Base-by-base conservation (phyloP, 768 basidiomycete genomes). In the Tremella fuciformis region DNA sequence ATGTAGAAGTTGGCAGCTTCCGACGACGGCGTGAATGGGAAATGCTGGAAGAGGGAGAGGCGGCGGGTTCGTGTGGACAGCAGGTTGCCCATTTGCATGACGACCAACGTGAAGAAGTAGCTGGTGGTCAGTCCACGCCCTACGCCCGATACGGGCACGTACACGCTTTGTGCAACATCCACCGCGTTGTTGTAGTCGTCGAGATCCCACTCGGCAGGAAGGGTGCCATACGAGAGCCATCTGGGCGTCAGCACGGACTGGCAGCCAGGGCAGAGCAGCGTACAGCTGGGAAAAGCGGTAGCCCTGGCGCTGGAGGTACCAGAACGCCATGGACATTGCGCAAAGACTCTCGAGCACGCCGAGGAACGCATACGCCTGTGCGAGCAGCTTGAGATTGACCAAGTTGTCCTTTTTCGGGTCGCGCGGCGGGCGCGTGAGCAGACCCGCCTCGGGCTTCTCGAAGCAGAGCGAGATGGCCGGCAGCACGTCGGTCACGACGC, bases 1-100 rank as follows among this genome's bases (percentile, higher is more conserved):
- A 81, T 69, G 67, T 79, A 81, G 25, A 77, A 60, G 58, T 84
- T 83, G 11, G 76, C 55, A 39, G 56, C 54, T 8, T 25, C 44
- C 13, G 62, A 22, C 29, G 29, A 34, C 6, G 29, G 29, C 11
- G 4, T 34, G 67, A 74, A 71, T 1, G 84, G 84, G 39, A 82
- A 82, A 39, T 83, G 82, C 61, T 83, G 81, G 75, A 86, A 79
- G 38, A 85, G 79, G 21, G 82, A 81, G 18, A 83, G 79, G 15
- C 79, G 79, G 21, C 85, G 80, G 8, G 83, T 82, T 19, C 85
- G 81, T 0, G 83, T 82, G 0, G 84, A 77, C 18, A 85, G 78
- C 8, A 86, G 77, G 63, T 83, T 84, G 25, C 82, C 83, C 80
- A 81, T 84, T 74, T 85, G 85, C 82, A 84, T 84, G 53, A 84